Evolutionary conservation across 805 yeast genomes (phyloP).

Genomic region (Saccharomycopsis capsularis): DNA sequence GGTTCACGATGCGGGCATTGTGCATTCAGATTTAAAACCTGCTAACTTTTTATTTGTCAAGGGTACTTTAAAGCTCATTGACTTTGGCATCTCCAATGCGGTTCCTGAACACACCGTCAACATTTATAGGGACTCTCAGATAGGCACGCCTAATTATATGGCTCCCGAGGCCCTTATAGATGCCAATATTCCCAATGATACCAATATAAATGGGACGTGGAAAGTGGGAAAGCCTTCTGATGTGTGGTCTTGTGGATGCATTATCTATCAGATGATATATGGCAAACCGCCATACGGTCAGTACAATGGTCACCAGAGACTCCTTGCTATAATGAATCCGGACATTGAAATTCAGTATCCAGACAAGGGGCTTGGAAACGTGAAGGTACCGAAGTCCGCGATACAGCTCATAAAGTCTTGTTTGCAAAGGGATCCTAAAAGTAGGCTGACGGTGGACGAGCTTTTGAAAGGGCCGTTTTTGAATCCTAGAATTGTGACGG

Average conservation of each 20-base stretch:
- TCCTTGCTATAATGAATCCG: constrained; percentile 82
- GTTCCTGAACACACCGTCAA: constrained; percentile 90
- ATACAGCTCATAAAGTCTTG: constrained; percentile 69
- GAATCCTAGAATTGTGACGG: constrained; percentile 67
- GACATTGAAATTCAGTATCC: constrained; percentile 66
- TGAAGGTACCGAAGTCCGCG: constrained; percentile 58
- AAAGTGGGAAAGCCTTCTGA: constrained; percentile 93
- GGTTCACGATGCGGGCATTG: constrained; percentile 82
- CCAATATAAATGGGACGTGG: constrained; percentile 35
- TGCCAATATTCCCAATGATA: constrained; percentile 32
- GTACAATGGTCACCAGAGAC: constrained; percentile 67
- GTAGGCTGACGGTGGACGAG: constrained; percentile 58
- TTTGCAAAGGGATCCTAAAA: constrained; percentile 59
- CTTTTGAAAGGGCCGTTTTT: constrained; percentile 60
- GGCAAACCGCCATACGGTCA: constrained; percentile 87
- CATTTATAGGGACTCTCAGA: constrained; percentile 80
- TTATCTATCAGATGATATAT: constrained; percentile 90
- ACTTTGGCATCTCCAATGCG: constrained; percentile 93
- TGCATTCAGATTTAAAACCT: constrained; percentile 72
- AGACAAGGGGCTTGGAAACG: constrained; percentile 50
- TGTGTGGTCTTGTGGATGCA: constrained; percentile 99
- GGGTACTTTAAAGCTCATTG: constrained; percentile 82
- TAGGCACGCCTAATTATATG: constrained; percentile 97
- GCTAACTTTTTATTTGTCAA: constrained; percentile 72
- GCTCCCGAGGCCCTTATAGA: constrained; percentile 92